Percentiles rank a stretch among this genome's conserved stretches.
These are phyloP conservation scores for Sungouiella blattae DNA, from an alignment of 805 yeast genomes.

Conservation along the genomic window DNA sequence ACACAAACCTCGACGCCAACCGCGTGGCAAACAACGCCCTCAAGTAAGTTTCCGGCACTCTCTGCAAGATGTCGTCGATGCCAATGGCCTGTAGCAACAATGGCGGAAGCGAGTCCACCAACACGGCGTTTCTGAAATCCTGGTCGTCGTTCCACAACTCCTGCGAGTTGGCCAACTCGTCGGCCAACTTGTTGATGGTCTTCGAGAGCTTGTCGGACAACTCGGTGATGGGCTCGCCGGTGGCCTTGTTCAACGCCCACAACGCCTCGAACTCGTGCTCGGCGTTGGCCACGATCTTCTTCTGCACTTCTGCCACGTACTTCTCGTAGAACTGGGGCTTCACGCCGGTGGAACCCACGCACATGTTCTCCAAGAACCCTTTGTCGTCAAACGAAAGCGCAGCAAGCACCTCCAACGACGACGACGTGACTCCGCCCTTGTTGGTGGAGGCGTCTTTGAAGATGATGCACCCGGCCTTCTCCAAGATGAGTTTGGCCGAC, in stretches of 20 bases:
- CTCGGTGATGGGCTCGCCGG: conserved; percentile 61
- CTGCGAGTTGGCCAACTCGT: conserved; percentile 75
- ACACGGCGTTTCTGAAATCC: conserved; percentile 70
- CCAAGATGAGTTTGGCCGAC: conserved; percentile 83
- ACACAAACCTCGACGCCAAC: conserved; percentile 81
- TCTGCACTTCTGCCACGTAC: conserved; percentile 85
- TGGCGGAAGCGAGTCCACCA: conserved; percentile 74
- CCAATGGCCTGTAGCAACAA: conserved; percentile 65
- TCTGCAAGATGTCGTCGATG: conserved; percentile 59
- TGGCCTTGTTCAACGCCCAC: conserved; percentile 68
- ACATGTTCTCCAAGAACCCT: conserved; percentile 77
- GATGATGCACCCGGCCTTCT: conserved; percentile 79
- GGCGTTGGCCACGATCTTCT: conserved; percentile 73
- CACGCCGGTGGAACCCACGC: conserved; percentile 51
- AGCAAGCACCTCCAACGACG: conserved; percentile 91
- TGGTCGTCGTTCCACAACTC: conserved; percentile 83
- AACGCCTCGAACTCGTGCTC: conserved; percentile 78
- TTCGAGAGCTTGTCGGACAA: conserved; percentile 80
- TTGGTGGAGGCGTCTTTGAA: conserved; percentile 96
- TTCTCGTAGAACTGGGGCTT: conserved; percentile 72
- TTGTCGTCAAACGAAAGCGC: conserved; percentile 87
- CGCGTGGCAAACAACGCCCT: conserved; percentile 85
- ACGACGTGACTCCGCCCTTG: conserved; percentile 98
- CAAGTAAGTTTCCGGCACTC: conserved; percentile 86
- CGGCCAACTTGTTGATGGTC: conserved; percentile 81